Conservation (phyloP, 2,329 filamentous ascomycete genomes). For the Phialophora chinensis region DNA sequence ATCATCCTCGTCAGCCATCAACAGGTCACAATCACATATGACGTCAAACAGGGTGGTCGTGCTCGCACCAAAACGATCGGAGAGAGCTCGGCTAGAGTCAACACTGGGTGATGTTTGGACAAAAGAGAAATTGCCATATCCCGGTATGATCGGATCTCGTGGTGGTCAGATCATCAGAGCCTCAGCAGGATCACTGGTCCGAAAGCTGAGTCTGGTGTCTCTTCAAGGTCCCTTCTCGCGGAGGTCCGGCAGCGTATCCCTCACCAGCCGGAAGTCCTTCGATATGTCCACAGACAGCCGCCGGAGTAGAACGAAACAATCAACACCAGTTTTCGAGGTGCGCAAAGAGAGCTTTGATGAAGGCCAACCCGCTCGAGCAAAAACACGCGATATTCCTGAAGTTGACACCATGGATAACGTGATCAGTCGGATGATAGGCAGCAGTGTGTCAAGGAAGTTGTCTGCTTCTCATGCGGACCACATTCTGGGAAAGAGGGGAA, state of each 20-base stretch:
- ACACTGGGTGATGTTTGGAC: conserved; percentile 83
- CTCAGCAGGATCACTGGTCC: conserved; percentile 85
- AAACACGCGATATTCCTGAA: conserved; percentile 34
- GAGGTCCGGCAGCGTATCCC: conserved; percentile 66
- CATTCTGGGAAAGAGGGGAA: conserved; percentile 11
- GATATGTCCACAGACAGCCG: conserved; percentile 33
- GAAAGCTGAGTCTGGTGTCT: conserved; percentile 82
- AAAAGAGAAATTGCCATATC: conserved; percentile 77
- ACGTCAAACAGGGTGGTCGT: conserved; percentile 72
- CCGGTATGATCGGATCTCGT: conserved; percentile 73
- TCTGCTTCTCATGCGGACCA: conserved; percentile 20
- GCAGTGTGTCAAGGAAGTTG: conserved; percentile 24
- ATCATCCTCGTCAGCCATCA: conserved; percentile 56
- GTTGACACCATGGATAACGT: conserved; percentile 39
- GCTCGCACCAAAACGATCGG: conserved; percentile 73
- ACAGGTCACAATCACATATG: conserved; percentile 79
- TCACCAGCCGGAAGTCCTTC: conserved; percentile 41
- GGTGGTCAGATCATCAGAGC: conserved; percentile 75
- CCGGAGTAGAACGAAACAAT: conserved; percentile 27
- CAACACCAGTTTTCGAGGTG: conserved; percentile 34
- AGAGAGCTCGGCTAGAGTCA: conserved; percentile 77
- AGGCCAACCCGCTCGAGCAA: conserved; percentile 19
- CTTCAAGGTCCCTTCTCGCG: conserved; percentile 78
- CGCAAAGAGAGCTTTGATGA: conserved; percentile 37
- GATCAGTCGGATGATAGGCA: conserved; percentile 39